These are phyloP conservation scores for Candida pini DNA, from an alignment of 805 yeast genomes.

Conservation along the genomic window DNA sequence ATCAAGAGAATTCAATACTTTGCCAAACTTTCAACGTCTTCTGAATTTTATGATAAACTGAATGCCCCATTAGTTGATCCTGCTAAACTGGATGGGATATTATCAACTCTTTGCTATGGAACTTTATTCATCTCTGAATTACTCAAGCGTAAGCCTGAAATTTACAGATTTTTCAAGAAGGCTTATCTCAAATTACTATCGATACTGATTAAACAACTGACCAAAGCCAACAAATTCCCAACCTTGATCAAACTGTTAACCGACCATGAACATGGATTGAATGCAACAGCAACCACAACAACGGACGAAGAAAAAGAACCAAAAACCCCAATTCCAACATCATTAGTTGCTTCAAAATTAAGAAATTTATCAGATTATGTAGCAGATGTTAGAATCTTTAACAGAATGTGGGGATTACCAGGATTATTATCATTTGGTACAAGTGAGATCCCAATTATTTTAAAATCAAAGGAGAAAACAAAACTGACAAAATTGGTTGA, in stretches of 20 bases:
- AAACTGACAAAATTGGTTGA: slow-evolving; percentile 20
- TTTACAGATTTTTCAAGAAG: slow-evolving; percentile 4
- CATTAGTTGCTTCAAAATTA: no score
- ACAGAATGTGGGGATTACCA: slow-evolving; percentile 32
- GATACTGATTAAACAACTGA: slow-evolving; percentile 2
- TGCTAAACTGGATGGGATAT: slow-evolving; percentile 23
- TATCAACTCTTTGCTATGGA: slow-evolving; percentile 30
- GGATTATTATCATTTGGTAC: slow-evolving; percentile 21
- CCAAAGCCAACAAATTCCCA: not conserved
- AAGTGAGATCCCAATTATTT: slow-evolving; percentile 10
- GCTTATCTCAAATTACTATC: slow-evolving; percentile 3
- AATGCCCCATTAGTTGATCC: slow-evolving; percentile 23
- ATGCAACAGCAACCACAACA: not conserved
- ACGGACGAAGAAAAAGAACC: slow-evolving; percentile 2
- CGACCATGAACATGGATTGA: not conserved
- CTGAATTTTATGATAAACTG: slow-evolving; percentile 24
- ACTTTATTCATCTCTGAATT: slow-evolving; percentile 24
- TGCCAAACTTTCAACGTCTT: slow-evolving; percentile 14
- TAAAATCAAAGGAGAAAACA: slow-evolving; percentile 5
- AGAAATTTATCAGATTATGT: slow-evolving; percentile 25
- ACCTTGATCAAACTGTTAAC: not conserved
- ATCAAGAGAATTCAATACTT: slow-evolving; percentile 16
- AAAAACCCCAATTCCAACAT: not conserved
- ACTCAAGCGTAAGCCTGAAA: slow-evolving; percentile 16
- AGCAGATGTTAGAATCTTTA: slow-evolving; percentile 31